Evolutionary conservation across 2,329 filamentous ascomycete genomes (phyloP).

Genomic region (Sclerotinia minor): DNA sequence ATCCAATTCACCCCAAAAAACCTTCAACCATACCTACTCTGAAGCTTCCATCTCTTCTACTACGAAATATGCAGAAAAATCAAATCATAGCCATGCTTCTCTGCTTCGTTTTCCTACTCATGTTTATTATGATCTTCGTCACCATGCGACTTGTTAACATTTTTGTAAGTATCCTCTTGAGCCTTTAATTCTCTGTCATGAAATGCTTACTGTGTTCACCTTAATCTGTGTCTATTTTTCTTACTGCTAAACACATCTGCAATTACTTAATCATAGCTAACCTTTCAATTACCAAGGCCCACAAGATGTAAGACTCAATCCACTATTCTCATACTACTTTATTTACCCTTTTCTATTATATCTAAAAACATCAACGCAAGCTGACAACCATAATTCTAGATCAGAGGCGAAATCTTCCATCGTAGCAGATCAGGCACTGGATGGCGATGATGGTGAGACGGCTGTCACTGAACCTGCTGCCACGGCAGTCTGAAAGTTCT

Average conservation of each 20-base stretch:
- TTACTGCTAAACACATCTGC: background rate
- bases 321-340: background rate
- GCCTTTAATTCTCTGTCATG: background rate
- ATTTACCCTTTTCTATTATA: no score
- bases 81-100: constrained; percentile 13
- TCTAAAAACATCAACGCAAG: background rate
- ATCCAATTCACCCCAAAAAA: background rate
- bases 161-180: background rate
- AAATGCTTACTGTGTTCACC: no score
- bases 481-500: background rate
- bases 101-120: constrained; percentile 17
- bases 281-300: background rate
- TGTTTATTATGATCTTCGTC: constrained; percentile 14
- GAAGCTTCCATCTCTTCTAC: background rate
- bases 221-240: background rate
- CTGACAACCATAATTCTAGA: background rate
- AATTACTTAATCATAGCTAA: background rate
- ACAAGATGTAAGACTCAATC: constrained; percentile 14
- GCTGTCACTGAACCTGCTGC: background rate
- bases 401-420: background rate
- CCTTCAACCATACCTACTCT: background rate
- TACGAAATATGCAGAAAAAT: constrained; percentile 16
- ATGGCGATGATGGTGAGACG: background rate
- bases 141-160: constrained; percentile 19
- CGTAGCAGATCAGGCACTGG: background rate